phyloP scores from a whole-genome alignment of 164 flowering plant genomes.

The Vitis riparia region DNA sequence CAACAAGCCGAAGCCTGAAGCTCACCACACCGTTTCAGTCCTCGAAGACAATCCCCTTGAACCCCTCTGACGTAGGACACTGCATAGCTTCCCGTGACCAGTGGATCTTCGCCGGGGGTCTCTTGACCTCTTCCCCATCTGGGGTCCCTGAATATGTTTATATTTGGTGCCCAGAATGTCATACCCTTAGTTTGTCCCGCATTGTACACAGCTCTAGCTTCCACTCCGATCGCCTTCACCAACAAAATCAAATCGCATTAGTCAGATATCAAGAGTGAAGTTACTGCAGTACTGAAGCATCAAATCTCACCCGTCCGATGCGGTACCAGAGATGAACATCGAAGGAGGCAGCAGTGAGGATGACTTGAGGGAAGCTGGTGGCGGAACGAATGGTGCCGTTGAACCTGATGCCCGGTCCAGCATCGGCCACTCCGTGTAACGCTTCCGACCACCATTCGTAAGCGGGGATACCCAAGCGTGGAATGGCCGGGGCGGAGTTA shows the following conservation, averaged over 20 bases:
- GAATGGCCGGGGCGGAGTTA: slow-evolving; percentile 58
- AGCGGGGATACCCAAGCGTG: slow-evolving; percentile 76
- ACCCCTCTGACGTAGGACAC: slow-evolving; percentile 78
- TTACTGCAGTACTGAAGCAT: background rate
- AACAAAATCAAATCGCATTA: background rate
- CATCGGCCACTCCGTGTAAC: slow-evolving; percentile 60
- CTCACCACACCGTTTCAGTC: slow-evolving; percentile 34
- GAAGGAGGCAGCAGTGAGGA: slow-evolving; percentile 79
- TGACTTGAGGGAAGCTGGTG: slow-evolving; percentile 91
- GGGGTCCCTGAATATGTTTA: slow-evolving; percentile 87
- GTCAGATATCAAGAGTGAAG: background rate
- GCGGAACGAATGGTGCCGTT: slow-evolving; percentile 54
- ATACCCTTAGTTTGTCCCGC: slow-evolving; percentile 85
- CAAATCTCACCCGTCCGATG: slow-evolving; percentile 56
- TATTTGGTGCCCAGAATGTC: slow-evolving; percentile 98
- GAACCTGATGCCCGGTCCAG: slow-evolving; percentile 48
- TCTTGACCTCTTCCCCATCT: slow-evolving; percentile 99
- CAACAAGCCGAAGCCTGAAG: slow-evolving; percentile 94
- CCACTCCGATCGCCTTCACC: slow-evolving; percentile 61
- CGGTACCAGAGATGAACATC: slow-evolving; percentile 72
- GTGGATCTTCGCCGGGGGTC: slow-evolving; percentile 95
- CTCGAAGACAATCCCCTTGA: slow-evolving; percentile 74
- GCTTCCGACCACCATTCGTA: slow-evolving; percentile 96
- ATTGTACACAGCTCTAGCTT: slow-evolving; percentile 85
- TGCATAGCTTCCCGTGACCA: slow-evolving; percentile 57